Conservation (phyloP, 495 filamentous ascomycete species). For the Xylaria intraflava region DNA sequence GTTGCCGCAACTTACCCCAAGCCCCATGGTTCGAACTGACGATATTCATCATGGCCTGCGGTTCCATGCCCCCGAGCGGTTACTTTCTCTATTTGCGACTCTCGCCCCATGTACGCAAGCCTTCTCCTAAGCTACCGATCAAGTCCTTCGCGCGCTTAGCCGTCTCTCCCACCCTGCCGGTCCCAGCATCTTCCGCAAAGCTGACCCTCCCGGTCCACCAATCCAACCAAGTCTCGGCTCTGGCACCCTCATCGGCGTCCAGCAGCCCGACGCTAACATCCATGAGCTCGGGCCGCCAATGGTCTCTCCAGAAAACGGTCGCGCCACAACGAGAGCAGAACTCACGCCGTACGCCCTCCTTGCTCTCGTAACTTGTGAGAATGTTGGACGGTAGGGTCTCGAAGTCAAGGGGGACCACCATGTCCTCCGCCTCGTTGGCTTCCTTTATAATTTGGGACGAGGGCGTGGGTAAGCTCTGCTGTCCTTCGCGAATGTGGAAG, state of each 20-base stretch:
- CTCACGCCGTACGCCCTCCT: conserved; percentile 50
- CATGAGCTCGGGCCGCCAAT: conserved; percentile 49
- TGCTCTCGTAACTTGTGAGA: conserved; percentile 31
- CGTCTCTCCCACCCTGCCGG: conserved; percentile 28
- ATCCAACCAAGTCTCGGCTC: conserved; percentile 53
- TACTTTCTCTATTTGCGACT: too few relatives aligned
- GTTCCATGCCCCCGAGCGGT: too few relatives aligned
- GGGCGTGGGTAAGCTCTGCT: neutral
- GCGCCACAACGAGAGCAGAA: conserved; percentile 62
- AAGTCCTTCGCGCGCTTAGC: conserved; percentile 32
- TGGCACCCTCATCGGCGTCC: conserved; percentile 43
- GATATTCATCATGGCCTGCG: too few relatives aligned
- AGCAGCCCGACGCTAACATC: conserved; percentile 62
- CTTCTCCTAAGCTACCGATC: conserved; percentile 27
- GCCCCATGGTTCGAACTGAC: too few relatives aligned
- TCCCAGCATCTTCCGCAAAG: conserved; percentile 53
- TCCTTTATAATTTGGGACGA: neutral
- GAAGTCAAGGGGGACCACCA: conserved; percentile 12
- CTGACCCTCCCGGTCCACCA: conserved; percentile 55
- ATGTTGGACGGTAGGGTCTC: neutral
- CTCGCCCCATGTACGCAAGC: conserved; percentile 9
- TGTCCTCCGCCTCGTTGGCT: too few relatives aligned
- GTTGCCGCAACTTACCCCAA: too few relatives aligned
- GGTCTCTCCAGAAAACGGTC: conserved; percentile 59
- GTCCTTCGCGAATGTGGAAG: conserved; percentile 20